Conservation (phyloP, 2,329 filamentous ascomycete species). For the Claviceps pazoutovae region DNA sequence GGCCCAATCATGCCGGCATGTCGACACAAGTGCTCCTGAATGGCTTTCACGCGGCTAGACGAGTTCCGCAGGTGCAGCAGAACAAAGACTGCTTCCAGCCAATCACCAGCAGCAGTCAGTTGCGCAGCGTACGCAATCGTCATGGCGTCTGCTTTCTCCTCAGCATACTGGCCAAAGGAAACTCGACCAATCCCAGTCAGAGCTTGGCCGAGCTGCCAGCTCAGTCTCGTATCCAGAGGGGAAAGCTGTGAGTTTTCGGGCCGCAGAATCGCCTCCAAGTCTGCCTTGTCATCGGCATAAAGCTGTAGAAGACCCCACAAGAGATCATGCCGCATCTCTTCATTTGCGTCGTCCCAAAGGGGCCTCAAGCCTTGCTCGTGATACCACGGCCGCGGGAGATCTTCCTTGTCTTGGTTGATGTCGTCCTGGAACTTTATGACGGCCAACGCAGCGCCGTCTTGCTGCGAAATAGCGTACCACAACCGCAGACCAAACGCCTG, state of each 20-base stretch:
- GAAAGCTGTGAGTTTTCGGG: slow-evolving; percentile 66
- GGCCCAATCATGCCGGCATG: slow-evolving; percentile 55
- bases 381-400: slow-evolving; percentile 60
- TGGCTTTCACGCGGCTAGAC: slow-evolving; percentile 46
- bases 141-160: slow-evolving; percentile 50
- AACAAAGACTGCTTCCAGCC: slow-evolving; percentile 61
- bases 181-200: slow-evolving; percentile 38
- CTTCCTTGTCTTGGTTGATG: slow-evolving; percentile 55
- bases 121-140: slow-evolving; percentile 52
- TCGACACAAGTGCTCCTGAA: slow-evolving; percentile 60
- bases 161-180: slow-evolving; percentile 37
- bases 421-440: slow-evolving; percentile 63
- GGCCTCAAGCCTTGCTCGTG: slow-evolving; percentile 42
- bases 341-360: slow-evolving; percentile 46
- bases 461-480: slow-evolving; percentile 65
- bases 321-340: slow-evolving; percentile 54
- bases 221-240: slow-evolving; percentile 59
- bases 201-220: slow-evolving; percentile 72
- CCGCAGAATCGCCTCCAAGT: slow-evolving; percentile 57
- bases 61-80: slow-evolving; percentile 58
- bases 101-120: slow-evolving; percentile 49
- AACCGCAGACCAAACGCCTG: slow-evolving; percentile 83
- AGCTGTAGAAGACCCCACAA: slow-evolving; percentile 79
- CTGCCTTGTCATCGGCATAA: slow-evolving; percentile 46
- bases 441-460: slow-evolving; percentile 57